A percentile compares a stretch with the other conserved stretches of the same genome.
Conservation (phyloP, 2,329 filamentous ascomycete genomes). For the Biscogniauxia mediterranea region DNA sequence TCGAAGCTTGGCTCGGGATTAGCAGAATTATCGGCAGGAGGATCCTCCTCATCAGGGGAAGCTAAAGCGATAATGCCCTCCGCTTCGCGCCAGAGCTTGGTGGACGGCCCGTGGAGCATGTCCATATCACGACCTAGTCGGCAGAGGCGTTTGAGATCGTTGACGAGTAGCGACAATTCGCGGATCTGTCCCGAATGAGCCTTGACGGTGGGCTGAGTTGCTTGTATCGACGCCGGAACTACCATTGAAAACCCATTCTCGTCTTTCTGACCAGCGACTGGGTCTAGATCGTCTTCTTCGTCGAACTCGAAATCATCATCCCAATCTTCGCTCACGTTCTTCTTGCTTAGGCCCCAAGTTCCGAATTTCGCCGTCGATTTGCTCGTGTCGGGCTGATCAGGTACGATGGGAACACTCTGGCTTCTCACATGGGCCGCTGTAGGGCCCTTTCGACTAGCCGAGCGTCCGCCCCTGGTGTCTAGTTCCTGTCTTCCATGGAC, state of each 20-base stretch:
- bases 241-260: slow-evolving; percentile 53
- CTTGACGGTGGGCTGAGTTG: slow-evolving; percentile 77
- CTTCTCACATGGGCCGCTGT: slow-evolving; percentile 71
- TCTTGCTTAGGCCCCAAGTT: slow-evolving; percentile 78
- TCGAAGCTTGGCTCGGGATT: slow-evolving; percentile 41
- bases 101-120: slow-evolving; percentile 59
- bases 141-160: slow-evolving; percentile 76
- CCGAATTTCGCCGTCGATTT: slow-evolving; percentile 70
- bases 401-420: slow-evolving; percentile 74
- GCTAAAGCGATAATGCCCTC: slow-evolving; percentile 87
- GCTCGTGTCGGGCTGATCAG: slow-evolving; percentile 57
- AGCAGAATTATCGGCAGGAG: slow-evolving; percentile 31
- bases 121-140: slow-evolving; percentile 67
- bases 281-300: slow-evolving; percentile 38
- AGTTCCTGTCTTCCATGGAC: slow-evolving; percentile 74
- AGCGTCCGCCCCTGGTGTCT: slow-evolving; percentile 68
- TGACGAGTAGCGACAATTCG: slow-evolving; percentile 77
- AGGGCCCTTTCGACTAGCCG: slow-evolving; percentile 65
- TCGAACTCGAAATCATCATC: slow-evolving; percentile 84
- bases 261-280: slow-evolving; percentile 37
- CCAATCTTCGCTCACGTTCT: slow-evolving; percentile 82
- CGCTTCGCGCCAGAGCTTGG: slow-evolving; percentile 72
- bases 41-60: slow-evolving; percentile 62
- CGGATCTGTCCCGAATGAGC: slow-evolving; percentile 81
- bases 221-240: slow-evolving; percentile 77